Conservation (phyloP, 2,329 filamentous ascomycete genomes). For the Lizonia empirigonia region DNA sequence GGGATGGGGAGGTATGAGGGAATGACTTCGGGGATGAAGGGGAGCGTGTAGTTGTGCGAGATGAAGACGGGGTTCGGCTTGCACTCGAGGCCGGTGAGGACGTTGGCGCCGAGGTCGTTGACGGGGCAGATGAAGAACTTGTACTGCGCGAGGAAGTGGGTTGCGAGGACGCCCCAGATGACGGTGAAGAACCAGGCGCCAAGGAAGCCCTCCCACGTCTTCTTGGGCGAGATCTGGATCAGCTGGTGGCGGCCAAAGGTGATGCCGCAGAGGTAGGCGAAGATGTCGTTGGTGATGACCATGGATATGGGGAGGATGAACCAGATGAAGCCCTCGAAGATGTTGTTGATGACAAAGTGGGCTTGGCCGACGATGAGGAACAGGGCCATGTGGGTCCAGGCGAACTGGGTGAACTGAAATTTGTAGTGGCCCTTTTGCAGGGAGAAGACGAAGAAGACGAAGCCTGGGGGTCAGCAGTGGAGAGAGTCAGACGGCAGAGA, state of each 20-base stretch:
- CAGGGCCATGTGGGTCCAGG: conserved; percentile 99
- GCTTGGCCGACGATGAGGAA: conserved; percentile 98
- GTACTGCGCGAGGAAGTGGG: conserved; percentile 83
- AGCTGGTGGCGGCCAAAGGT: conserved; percentile 95
- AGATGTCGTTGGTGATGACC: conserved; percentile 98
- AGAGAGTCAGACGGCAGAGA: conserved; percentile 13
- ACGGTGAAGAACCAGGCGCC: conserved; percentile 96
- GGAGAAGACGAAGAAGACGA: conserved; percentile 96
- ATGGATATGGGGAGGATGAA: conserved; percentile 95
- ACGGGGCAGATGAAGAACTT: conserved; percentile 99
- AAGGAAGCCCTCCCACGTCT: conserved; percentile 97
- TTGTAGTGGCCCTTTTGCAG: conserved; percentile 95
- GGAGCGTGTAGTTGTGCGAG: conserved; percentile 74
- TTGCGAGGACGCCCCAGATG: conserved; percentile 79
- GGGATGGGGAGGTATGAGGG: conserved; percentile 60
- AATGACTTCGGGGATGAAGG: conserved; percentile 41
- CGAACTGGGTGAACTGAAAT: conserved; percentile 99
- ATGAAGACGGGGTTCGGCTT: conserved; percentile 90
- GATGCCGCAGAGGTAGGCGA: conserved; percentile 96
- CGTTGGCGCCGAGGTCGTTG: conserved; percentile 91
- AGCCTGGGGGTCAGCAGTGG: conserved; percentile 64
- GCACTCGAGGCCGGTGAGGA: conserved; percentile 89
- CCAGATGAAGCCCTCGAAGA: conserved; percentile 99
- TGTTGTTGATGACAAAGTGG: conserved; percentile 99
- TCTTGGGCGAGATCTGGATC: conserved; percentile 98